Evolutionary conservation across 139 green algal species (phyloP), one percentile per base, ranked within the genome.

Genomic region (Haematococcus lacustris): DNA sequence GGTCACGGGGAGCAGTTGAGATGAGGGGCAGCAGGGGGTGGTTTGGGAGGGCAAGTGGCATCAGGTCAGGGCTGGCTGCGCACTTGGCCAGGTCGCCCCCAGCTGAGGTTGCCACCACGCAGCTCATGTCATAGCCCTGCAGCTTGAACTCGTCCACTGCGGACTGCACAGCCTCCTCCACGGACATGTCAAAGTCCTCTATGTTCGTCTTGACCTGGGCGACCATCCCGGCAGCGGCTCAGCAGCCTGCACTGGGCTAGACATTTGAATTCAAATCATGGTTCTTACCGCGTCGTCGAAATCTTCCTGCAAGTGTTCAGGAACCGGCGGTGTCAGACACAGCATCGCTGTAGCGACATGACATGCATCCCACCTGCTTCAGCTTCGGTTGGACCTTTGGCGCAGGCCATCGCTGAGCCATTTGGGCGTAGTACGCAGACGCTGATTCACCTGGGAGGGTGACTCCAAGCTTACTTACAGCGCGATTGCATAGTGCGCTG

Each of bases 111-210:
- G 66, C 77, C 1, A 90, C 78, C n/a, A 95, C 87, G 70, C 77
- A 77, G 33, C 62, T 81, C 17, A 95, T 69, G 76, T 92, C 86
- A 6, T 92, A 90, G 0, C 85, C 85, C 70, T 92, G 87, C 4
- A 90, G 65, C 57, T 84, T 70, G 62, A 96, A 96, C 78, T 96
- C 90, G 34, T 91, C 80, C 3, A 92, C 60, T 0, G 90, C 89
- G 47, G 62, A 81, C 4, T 78, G 75, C 4, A 94, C 70, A 0
- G 90, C 90, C 66, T 96, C 90, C 2, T 92, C 90, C 2, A 82
- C 51, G 84, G 90, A 71, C 91, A 96, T 96, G 6, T 91, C 91
- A 71, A 96, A 96, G 41, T 93, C 87, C 5, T 89, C 85, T 0
- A 93, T 88, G 71, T 96, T 96, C 1, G 87, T 88, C 6, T 80